A percentile compares a stretch with the other conserved stretches of the same genome.
Evolutionary conservation across 2,329 filamentous ascomycete genomes (phyloP).

Genomic region (Colletotrichum liaoningense): DNA sequence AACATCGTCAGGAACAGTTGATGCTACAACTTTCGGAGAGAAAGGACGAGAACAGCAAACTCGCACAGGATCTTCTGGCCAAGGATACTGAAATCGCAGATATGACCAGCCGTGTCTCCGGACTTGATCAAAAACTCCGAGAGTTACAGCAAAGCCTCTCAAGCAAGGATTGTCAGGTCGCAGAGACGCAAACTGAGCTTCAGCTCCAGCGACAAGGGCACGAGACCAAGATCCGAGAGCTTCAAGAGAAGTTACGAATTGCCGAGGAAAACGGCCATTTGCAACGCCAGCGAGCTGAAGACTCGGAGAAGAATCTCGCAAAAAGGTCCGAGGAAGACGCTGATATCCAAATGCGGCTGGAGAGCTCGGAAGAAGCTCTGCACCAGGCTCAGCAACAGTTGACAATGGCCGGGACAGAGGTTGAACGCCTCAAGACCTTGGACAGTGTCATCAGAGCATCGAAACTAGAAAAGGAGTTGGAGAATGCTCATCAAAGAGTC

Average conservation of each 20-base stretch:
- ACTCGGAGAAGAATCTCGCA: neutral
- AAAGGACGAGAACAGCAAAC: constrained; percentile 1
- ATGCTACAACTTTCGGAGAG: constrained; percentile 28
- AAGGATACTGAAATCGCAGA: neutral
- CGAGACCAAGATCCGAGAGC: constrained; percentile 10
- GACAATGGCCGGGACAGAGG: neutral
- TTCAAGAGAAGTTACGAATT: neutral
- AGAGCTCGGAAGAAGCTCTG: neutral
- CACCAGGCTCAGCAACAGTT: neutral
- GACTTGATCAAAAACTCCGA: neutral
- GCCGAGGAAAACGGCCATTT: constrained; percentile 3
- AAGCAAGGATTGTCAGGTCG: neutral
- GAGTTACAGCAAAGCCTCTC: neutral
- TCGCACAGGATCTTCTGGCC: constrained; percentile 12
- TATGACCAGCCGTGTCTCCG: neutral
- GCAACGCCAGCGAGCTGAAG: neutral
- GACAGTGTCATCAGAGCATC: neutral
- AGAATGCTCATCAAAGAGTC: constrained; percentile 26
- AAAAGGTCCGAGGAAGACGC: neutral
- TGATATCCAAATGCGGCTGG: neutral
- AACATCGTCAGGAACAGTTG: neutral
- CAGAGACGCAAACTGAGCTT: neutral
- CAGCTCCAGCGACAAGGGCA: neutral
- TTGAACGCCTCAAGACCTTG: neutral
- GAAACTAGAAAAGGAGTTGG: constrained; percentile 18